Evolutionary conservation across 768 basidiomycete species (phyloP).

Genomic region (Cystobasidium tubakii): DNA sequence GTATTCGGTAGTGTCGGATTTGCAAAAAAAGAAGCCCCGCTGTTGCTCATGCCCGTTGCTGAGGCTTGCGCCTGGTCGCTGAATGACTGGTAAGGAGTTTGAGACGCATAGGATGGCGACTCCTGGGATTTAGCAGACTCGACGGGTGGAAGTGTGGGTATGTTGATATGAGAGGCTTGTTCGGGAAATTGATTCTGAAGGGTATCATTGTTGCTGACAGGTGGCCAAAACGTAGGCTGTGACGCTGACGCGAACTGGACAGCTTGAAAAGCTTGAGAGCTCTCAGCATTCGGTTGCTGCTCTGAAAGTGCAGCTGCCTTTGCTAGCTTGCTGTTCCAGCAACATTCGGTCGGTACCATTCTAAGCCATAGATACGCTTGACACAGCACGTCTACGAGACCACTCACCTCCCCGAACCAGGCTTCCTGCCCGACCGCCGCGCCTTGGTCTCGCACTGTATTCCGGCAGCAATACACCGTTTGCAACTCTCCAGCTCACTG

Average conservation of each 20-base stretch:
- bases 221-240: background rate
- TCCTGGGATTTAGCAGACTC: background rate
- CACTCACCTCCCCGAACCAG: slow-evolving; percentile 1
- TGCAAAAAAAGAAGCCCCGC: background rate
- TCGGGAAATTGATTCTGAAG: background rate
- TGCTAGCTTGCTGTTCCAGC: background rate
- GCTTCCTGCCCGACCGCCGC: background rate
- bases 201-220: background rate
- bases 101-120: background rate
- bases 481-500: slow-evolving; percentile 3
- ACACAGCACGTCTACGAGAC: too few relatives aligned
- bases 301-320: background rate
- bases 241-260: too few relatives aligned
- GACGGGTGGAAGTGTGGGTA: background rate
- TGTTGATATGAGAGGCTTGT: background rate
- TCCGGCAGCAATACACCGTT: background rate
- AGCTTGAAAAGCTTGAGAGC: background rate
- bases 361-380: too few relatives aligned
- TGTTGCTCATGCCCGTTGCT: background rate
- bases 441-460: slow-evolving; percentile 6
- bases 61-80: background rate
- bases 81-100: background rate
- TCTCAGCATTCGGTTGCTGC: background rate
- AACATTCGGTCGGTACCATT: too few relatives aligned
- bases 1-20: background rate